Evolutionary conservation across 768 basidiomycete genomes (phyloP), one percentile per base, ranked within the genome.

Genomic region (Lentinus brumalis): DNA sequence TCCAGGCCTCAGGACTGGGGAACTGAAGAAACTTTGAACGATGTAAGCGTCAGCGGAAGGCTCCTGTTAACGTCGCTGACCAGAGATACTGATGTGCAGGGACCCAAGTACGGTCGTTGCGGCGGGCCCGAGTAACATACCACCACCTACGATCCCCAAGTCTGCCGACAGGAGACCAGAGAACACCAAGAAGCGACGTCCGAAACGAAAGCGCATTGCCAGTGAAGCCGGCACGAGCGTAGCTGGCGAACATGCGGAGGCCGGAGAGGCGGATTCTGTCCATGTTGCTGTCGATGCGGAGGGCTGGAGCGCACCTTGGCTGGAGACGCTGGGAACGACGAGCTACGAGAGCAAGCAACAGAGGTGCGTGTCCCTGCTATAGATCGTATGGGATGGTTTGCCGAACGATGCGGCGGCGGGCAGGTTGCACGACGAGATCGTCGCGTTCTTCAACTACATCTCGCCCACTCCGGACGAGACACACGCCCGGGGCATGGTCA

Each of bases 391-490:
- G 47, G 21, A 9, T 31, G 54, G 39, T 44, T 18, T 44, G 41
- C 32, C 42, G 8, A 38, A 11, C 41, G 53, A 50, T 45, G 50
- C 29, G 46, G 29, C 15, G 42, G 40, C 41, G 30, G 41, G 29
- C 59, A 87, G 89, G 73, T 72, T 92, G 35, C 86, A 89, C 66
- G 73, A 81, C 50, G 89, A 91, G 72, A 84, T 89, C 53, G 69
- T 78, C 5, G 83, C 86, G 3, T 89, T 81, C 68, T 77, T 78
- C 30, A 61, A 70, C 26, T 89, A 83, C 68, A 78, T 87, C 58
- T 74, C 77, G 26, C 83, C 86, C 0, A 85, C 83, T 1, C 67
- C 75, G 4, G 69, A 79, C 61, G 89, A 92, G 68, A 76, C 72
- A 46, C 76, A 73, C 31, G 75, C 79, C 15, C 78, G 85, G 18